These are phyloP conservation scores for Chlorophyllum brunneum DNA, from an alignment of 768 basidiomycete genomes.

Conservation along the genomic window DNA sequence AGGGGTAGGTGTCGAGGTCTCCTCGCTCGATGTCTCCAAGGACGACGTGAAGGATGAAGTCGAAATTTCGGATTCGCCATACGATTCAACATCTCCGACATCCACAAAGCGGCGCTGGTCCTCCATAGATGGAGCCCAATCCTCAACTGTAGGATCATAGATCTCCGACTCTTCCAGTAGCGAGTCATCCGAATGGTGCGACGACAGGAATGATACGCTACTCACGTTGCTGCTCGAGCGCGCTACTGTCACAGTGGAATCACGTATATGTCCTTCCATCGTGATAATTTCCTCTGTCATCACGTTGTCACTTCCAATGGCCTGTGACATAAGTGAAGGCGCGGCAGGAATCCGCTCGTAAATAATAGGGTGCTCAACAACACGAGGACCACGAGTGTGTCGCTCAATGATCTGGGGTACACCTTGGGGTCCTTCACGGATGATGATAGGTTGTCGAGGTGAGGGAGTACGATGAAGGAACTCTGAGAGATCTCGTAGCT, in stretches of 20 bases:
- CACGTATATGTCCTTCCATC: constrained; percentile 16
- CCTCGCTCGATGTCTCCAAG: constrained; percentile 9
- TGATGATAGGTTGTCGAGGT: constrained; percentile 20
- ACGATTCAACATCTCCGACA: background rate
- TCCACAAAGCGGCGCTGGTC: constrained; percentile 1
- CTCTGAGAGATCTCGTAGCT: constrained; percentile 60
- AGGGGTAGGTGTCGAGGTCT: constrained; percentile 12
- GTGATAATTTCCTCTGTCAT: constrained; percentile 10
- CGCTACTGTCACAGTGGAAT: constrained; percentile 27
- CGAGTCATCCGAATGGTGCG: constrained; percentile 74
- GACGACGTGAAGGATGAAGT: constrained; percentile 11
- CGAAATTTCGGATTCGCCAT: constrained; percentile 7
- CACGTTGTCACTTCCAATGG: constrained; percentile 40
- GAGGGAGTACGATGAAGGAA: constrained; percentile 44
- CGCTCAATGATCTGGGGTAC: constrained; percentile 1
- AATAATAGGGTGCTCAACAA: background rate
- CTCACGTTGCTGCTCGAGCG: constrained; percentile 39
- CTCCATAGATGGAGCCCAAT: background rate
- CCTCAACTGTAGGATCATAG: constrained; percentile 11
- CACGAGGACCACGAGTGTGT: background rate
- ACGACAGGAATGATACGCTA: constrained; percentile 44
- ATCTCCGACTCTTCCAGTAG: constrained; percentile 28
- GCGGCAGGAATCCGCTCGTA: constrained; percentile 5
- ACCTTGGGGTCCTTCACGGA: constrained; percentile 4
- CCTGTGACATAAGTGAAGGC: constrained; percentile 30